Evolutionary conservation across 345 rosid genomes (phyloP), one percentile per base, ranked within the genome.

Genomic region (Dipteronia dyeriana): DNA sequence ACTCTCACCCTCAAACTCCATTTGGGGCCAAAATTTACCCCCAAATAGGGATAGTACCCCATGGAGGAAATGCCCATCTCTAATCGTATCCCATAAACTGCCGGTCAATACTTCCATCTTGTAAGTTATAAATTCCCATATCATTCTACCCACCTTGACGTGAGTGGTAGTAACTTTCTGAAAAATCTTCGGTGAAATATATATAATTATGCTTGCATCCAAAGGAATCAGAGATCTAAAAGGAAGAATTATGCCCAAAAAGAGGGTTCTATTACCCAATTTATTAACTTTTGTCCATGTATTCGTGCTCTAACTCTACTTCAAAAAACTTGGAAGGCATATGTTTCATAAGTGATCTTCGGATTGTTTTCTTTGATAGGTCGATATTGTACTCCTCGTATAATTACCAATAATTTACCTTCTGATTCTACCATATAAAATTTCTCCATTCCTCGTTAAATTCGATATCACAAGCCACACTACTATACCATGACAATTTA

Each of bases 251-350:
- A 70, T 29, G 6, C 2, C 74, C 43, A 70, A 70, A 49, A 70
- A 70, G n/a, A 70, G 57, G 4, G 74, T 62, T 70, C 41, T 26
- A 9, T 70, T 54, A 0, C 63, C 74, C 62, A 53, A 53, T 53
- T 17, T 4, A 41, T 26, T 2, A 8, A 70, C 74, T 4, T 51
- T 22, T 5, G 8, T 54, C 74, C 62, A 53, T 9, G 14, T 2
- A 3, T 29, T 17, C 31, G 20, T 70, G 43, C 23, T 17, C 22
- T n/a, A 70, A 70, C 7, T 70, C 45, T 19, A 70, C 23, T 41
- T 26, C 25, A 29, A 70, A 26, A 53, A 70, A 26, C 45, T 13
- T 51, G 61, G n/a, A 51, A 53, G 6, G 1, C 19, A 1, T 39
- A n/a, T n/a, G 74, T 29, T 70, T 5, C 49, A n/a, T 41, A 39